A percentile compares a stretch with the other conserved stretches of the same genome.
Evolutionary conservation across 192 early-diverging fungal genomes (phyloP).

Genomic region (Linnemannia zychae): DNA sequence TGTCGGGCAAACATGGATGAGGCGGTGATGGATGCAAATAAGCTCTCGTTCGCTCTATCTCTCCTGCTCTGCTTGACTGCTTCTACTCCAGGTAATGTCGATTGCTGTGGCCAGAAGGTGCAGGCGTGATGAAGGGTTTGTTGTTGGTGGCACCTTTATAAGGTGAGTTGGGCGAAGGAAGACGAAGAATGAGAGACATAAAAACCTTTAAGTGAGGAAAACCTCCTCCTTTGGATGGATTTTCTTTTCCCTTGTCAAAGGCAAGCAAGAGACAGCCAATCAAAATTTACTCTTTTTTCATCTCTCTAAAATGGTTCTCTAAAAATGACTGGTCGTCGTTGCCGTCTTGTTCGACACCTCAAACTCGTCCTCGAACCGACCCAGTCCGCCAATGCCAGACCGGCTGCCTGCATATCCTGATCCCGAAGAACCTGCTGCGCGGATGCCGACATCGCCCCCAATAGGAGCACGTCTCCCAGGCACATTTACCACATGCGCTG

Average conservation of each 20-base stretch:
- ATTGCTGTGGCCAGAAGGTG: not conserved
- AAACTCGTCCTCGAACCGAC: conserved; percentile 31
- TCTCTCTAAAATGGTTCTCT: not conserved
- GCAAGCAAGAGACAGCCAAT: not conserved
- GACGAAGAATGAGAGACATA: not conserved
- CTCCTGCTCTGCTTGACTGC: not conserved
- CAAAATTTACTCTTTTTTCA: not conserved
- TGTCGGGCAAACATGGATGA: conserved; percentile 40
- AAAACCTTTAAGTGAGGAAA: too few species aligned
- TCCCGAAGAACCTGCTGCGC: conserved; percentile 32
- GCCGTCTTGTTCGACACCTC: conserved; percentile 8
- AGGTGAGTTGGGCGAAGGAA: not conserved
- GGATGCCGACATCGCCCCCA: conserved; percentile 26
- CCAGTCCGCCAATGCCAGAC: conserved; percentile 48
- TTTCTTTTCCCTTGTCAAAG: not conserved
- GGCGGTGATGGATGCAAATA: not conserved
- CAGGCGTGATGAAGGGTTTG: too few species aligned
- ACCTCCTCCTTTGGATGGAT: too few species aligned
- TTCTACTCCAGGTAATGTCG: not conserved
- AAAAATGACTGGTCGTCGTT: conserved; percentile 1
- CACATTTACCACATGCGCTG: conserved; percentile 38
- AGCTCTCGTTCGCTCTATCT: not conserved
- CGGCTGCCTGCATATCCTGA: conserved; percentile 46
- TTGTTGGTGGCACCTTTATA: not conserved
- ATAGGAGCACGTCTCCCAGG: conserved; percentile 21